Percentiles rank a stretch among this genome's conserved stretches.
These are phyloP conservation scores for Paecilomyces sp. DNA, from an alignment of 2,329 filamentous ascomycete genomes.

Conservation along the genomic window DNA sequence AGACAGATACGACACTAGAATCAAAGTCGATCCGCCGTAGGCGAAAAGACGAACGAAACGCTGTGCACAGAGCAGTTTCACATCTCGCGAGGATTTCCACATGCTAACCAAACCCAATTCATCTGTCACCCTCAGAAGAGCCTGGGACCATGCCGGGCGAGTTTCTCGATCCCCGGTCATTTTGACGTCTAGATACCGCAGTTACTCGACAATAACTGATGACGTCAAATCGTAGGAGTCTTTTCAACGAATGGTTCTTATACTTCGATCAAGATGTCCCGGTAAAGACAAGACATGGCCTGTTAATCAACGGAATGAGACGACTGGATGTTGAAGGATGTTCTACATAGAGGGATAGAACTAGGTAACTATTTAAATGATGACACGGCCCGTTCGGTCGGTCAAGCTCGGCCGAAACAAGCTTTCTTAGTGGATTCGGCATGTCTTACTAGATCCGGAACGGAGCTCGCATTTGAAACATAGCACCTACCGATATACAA, in stretches of 20 bases:
- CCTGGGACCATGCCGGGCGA: neutral
- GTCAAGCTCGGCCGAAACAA: neutral
- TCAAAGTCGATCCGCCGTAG: slow-evolving; percentile 55
- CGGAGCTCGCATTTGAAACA: neutral
- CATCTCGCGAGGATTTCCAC: slow-evolving; percentile 28
- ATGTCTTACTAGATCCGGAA: neutral
- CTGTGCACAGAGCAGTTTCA: slow-evolving; percentile 33
- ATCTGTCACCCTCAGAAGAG: slow-evolving; percentile 10
- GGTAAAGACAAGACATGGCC: too few relatives aligned
- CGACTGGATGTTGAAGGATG: neutral
- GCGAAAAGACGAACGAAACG: slow-evolving; percentile 52
- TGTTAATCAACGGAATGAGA: neutral
- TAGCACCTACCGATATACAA: neutral
- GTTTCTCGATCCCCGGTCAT: neutral
- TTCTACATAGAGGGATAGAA: neutral
- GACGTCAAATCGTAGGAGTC: neutral
- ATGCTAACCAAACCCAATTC: slow-evolving; percentile 32
- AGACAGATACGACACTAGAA: slow-evolving; percentile 56
- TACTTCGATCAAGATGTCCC: too few relatives aligned
- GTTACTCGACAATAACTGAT: neutral
- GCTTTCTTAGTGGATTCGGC: neutral
- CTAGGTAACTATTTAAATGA: too few relatives aligned
- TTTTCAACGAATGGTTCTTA: too few relatives aligned
- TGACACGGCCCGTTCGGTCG: too few relatives aligned
- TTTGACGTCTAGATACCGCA: neutral